Evolutionary conservation across 768 basidiomycete species (phyloP), one percentile per base, ranked within the genome.

Genomic region (Cytidiella melzeri): DNA sequence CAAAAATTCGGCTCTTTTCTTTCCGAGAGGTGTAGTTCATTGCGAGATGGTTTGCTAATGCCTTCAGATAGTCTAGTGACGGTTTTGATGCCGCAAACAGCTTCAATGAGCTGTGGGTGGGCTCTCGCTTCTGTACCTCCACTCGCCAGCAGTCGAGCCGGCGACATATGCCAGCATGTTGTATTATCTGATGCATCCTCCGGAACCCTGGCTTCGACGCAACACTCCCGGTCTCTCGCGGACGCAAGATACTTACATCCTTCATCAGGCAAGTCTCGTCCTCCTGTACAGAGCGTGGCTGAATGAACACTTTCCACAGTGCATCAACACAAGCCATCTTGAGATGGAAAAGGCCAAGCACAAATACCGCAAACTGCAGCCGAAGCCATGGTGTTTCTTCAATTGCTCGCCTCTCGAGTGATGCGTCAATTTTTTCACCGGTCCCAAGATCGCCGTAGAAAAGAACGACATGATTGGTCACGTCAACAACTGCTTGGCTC

Each of bases 341-440:
- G 15, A 65, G 46, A 51, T 68, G 69, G 42, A 72, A 72, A 0
- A 70, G 43, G 0, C 67, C 69, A 1, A 57, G 52, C 1, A 72
- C 51, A 41, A 63, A 70, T 0, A 74, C 50, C 1, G 71, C 45
- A 30, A 51, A 59, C 28, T 73, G 68, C 3, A 67, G 50, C 0
- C 65, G 56, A 1, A 43, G 42, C 59, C 59, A 65, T 0, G 65
- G 58, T 5, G 64, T 67, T 1, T 13, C 5, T 48, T 74, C 68
- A 1, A 58, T 51, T 9, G 53, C 36, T 2, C 64, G 63, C 3
- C 52, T 53, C 12, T 51, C 19, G 34, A 23, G 24, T 9, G 45
- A 15, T 19, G 24, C 28, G 3, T 44, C 34, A 18, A 61, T 38
- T 2, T 42, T 25, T 18, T 60, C 55, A 9, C 45, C 41, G 1